Base-by-base conservation (phyloP, 139 green algal genomes). In the Chlamydomonas sp. region DNA sequence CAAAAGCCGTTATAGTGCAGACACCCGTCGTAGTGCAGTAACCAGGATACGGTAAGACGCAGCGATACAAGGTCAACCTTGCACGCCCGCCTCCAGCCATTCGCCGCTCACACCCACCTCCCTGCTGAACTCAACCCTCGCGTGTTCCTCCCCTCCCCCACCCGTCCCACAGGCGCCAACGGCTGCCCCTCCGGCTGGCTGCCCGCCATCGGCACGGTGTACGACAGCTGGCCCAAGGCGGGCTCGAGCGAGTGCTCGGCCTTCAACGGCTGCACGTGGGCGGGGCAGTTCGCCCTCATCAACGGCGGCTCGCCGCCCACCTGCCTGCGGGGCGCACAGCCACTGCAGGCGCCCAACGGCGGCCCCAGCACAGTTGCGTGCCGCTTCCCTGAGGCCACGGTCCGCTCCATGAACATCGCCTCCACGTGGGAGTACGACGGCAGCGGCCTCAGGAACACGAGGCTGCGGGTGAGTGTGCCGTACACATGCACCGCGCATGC, bases 191-290 rank as follows among this genome's bases (percentile, higher is more conserved):
- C 77, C 49, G 85, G 85, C 12, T 89, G 85, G 85, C n/a, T 64
- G 2, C 20, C 67, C 2, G 85, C 85, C 4, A 77, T 89, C 3
- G 85, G 85, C 58, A 89, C 85, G 59, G n/a, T 89, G 14, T 89
- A 85, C 60, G 85, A 89, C 67, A 89, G 85, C 67, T 89, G 85
- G 85, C 85, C 85, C 20, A 85, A 79, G 85, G 59, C 85, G n/a
- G 67, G 77, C 16, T 80, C 16, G 3, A 73, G 18, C 5, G 77
- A 84, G 12, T 89, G 77, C n/a, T 3, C 66, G 4, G 77, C 62
- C 15, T 85, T 75, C 67, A 71, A 15, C 58, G 85, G 85, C 7
- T 89, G 85, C 77, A 66, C 57, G 5, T 89, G 85, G 75, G 75
- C 75, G 2, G 75, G 75, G 8, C 7, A 31, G 75, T 79, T 79